Base-by-base conservation (phyloP, 2,329 filamentous ascomycete genomes). In the Xylaria sp. region DNA sequence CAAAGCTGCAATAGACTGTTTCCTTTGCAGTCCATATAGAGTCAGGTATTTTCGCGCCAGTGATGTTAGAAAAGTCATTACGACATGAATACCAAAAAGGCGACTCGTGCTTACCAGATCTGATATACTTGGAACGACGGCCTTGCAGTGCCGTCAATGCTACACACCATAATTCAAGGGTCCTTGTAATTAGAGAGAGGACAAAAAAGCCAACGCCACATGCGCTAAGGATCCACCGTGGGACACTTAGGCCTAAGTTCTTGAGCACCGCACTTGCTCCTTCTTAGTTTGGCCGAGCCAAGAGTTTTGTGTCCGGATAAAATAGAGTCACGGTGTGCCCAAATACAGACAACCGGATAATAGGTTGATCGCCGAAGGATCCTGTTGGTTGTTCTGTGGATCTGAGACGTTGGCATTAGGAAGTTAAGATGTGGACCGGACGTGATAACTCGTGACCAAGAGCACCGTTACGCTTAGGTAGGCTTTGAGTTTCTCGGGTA, bases 271-370 rank as follows among this genome's bases (percentile, higher is more conserved):
- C 13, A 32, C 25, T 34, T 34, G 28, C 50, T 53, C 50, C 50
- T 53, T 53, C 50, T 53, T 32, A 53, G 15, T 53, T 53, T 34
- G 50, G 23, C n/a, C 28, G 23, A 20, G n/a, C 20, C 50, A 53
- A 34, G 28, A 7, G 30, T 12, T 23, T 53, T 20, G 50, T 34
- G 4, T 34, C 50, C 30, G 50, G 30, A 20, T 7, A 32, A n/a
- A 3, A 53, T 53, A 4, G 28, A 53, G 9, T 32, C 18, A 28
- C 28, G 50, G 50, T 6, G n/a, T 32, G 20, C 4, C 50, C 30
- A 20, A 53, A 53, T 53, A 9, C 8, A 53, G 50, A 10, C 18
- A 53, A 30, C 50, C 50, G 50, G 50, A 34, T 20, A 23, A 20
- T 28, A 23, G 28, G 13, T 52, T 15, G 25, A 30, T 18, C 25